phyloP scores from a whole-genome alignment of 441 rosid genomes.

The Kokia cookei region DNA sequence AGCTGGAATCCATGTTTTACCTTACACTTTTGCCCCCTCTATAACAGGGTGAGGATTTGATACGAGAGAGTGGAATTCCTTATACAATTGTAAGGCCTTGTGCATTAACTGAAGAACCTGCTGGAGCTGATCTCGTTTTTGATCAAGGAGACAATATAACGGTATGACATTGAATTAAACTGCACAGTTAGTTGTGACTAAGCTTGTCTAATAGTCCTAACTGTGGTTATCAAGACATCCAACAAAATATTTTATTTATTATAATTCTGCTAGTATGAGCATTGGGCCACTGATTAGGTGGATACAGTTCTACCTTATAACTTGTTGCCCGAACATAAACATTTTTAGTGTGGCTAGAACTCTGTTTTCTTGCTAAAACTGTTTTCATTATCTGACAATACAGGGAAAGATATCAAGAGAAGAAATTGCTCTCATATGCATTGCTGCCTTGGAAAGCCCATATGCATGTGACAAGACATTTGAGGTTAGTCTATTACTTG shows the following conservation, averaged over 20 bases:
- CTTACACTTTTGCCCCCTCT: not conserved
- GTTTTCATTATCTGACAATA: not conserved
- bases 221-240: not conserved
- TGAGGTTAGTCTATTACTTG: slow-evolving; percentile 40
- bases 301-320: not conserved
- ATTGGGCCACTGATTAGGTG: slow-evolving; percentile 9
- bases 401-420: slow-evolving; percentile 93
- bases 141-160: slow-evolving; percentile 88
- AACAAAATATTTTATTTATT: not conserved
- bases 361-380: not conserved
- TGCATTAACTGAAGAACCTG: slow-evolving; percentile 91
- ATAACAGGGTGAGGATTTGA: slow-evolving; percentile 73
- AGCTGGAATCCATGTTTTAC: not conserved
- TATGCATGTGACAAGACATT: slow-evolving; percentile 77
- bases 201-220: not conserved
- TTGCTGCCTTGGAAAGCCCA: slow-evolving; percentile 76
- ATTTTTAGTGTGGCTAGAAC: not conserved
- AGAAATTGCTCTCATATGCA: slow-evolving; percentile 77
- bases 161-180: slow-evolving; percentile 23
- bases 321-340: not conserved
- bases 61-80: slow-evolving; percentile 84
- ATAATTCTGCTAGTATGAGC: not conserved
- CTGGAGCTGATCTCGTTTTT: slow-evolving; percentile 85
- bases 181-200: not conserved
- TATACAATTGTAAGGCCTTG: slow-evolving; percentile 84